A percentile compares a stretch with the other conserved stretches of the same genome.
phyloP scores from a whole-genome alignment of 208 protist species.

The Wallacemonas sp. region DNA sequence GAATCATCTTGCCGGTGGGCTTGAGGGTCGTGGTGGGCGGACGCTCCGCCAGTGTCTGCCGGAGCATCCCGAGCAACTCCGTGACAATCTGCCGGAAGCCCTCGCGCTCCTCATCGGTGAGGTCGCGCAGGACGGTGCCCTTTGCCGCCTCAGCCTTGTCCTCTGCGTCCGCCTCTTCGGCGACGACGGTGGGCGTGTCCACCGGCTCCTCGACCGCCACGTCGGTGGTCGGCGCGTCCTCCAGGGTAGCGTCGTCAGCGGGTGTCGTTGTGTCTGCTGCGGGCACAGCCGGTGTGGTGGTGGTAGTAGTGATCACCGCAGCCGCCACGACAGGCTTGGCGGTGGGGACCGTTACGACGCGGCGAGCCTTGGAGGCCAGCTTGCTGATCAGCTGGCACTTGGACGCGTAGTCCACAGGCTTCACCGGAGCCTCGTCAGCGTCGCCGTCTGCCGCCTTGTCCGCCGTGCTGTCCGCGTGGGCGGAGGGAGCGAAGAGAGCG shows the following conservation, averaged over 20 bases:
- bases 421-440: background rate
- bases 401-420: constrained; percentile 41
- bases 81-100: constrained; percentile 33
- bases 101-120: constrained; percentile 40
- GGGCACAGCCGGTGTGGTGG: too few relatives aligned
- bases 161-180: background rate
- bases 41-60: constrained; percentile 30
- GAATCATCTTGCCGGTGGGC: constrained; percentile 60
- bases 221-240: background rate
- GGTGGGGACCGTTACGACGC: constrained; percentile 30
- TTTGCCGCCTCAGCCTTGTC: background rate
- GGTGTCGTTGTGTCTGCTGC: too few relatives aligned
- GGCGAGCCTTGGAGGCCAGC: constrained; percentile 78
- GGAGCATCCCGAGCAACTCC: constrained; percentile 31
- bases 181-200: background rate
- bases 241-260: too few relatives aligned
- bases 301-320: background rate
- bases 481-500: constrained; percentile 1
- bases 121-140: constrained; percentile 10
- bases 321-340: background rate
- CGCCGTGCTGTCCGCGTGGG: too few relatives aligned
- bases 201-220: background rate
- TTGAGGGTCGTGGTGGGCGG: constrained; percentile 29
- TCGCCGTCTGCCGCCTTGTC: constrained; percentile 15
- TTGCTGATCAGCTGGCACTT: constrained; percentile 80